Percentiles rank a stretch among this genome's conserved stretches.
Conservation (phyloP, 371 early-diverging fungal species). For the Mortierella sp. region DNA sequence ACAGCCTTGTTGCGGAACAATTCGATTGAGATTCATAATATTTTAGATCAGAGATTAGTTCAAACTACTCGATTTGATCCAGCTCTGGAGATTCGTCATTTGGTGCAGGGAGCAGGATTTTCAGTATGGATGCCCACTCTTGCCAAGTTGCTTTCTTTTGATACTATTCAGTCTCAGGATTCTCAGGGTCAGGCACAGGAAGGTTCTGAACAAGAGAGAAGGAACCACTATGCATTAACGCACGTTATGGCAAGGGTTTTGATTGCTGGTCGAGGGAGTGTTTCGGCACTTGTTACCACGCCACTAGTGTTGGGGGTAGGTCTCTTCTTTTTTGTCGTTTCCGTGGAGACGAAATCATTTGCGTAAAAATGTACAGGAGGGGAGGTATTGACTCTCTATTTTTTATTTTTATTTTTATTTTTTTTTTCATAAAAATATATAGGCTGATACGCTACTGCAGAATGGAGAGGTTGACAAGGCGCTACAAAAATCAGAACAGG, state of each 20-base stretch:
- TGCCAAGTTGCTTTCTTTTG: constrained; percentile 14
- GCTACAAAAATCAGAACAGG: constrained; percentile 55
- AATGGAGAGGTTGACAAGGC: constrained; percentile 42
- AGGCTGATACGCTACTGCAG: constrained; percentile 34
- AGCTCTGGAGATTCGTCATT: constrained; percentile 57
- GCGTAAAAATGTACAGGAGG: too few species aligned
- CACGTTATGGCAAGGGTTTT: constrained; percentile 64
- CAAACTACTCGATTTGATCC: constrained; percentile 68
- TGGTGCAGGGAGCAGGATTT: constrained; percentile 64
- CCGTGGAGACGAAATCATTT: background rate
- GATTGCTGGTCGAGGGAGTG: constrained; percentile 68
- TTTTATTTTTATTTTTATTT: background rate
- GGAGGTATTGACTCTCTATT: too few species aligned
- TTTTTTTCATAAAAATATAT: constrained; percentile 14
- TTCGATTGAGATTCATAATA: constrained; percentile 80
- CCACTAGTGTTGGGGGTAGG: constrained; percentile 68
- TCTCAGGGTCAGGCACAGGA: background rate
- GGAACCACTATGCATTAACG: too few species aligned
- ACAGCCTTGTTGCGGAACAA: constrained; percentile 76
- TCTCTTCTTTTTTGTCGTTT: background rate
- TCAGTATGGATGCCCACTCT: constrained; percentile 54
- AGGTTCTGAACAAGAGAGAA: background rate
- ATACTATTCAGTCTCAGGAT: background rate
- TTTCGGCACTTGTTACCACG: constrained; percentile 72
- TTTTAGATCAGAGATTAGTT: constrained; percentile 70